Evolutionary conservation across 805 yeast genomes (phyloP).

Genomic region (Scheffersomyces spartinae): DNA sequence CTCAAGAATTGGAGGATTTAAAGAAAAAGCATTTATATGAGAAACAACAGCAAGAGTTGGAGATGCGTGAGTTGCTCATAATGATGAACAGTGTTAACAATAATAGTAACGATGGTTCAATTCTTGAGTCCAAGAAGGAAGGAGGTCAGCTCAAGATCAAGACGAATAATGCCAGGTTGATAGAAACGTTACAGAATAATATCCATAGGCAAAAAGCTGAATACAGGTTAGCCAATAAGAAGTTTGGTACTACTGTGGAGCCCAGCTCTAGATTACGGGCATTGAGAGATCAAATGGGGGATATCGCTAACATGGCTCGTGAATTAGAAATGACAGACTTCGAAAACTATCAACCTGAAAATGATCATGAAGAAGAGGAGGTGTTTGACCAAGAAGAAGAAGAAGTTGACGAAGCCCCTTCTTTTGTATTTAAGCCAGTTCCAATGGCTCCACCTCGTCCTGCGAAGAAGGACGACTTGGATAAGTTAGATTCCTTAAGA

Average conservation of each 20-base stretch:
- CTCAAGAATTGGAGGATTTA: conserved; percentile 49
- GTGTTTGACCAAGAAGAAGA: conserved; percentile 7
- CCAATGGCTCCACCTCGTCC: conserved; percentile 29
- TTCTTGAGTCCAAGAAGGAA: conserved; percentile 19
- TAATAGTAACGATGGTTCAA: conserved; percentile 1
- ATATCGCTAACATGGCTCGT: conserved; percentile 72
- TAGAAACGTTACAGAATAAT: conserved; percentile 30
- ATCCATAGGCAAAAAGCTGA: conserved; percentile 37
- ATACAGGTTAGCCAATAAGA: conserved; percentile 31
- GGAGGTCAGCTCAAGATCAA: conserved; percentile 17
- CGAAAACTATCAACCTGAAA: conserved; percentile 14
- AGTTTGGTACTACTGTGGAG: conserved; percentile 47
- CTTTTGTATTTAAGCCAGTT: no score
- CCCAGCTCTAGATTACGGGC: conserved; percentile 69
- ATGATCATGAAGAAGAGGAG: conserved; percentile 2
- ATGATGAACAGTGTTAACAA: conserved; percentile 35
- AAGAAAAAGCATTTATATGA: conserved; percentile 49
- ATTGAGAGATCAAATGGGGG: conserved; percentile 75
- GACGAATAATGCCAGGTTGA: conserved; percentile 23
- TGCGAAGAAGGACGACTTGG: conserved; percentile 38
- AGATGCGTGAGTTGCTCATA: conserved; percentile 62
- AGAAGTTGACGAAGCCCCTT: conserved; percentile 4
- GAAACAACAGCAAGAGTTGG: conserved; percentile 66
- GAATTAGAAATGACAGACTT: conserved; percentile 81
- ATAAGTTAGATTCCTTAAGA: conserved; percentile 43